phyloP scores from a whole-genome alignment of 225 moss, liverwort and hornwort genomes.

The Anthoceros angustus region DNA sequence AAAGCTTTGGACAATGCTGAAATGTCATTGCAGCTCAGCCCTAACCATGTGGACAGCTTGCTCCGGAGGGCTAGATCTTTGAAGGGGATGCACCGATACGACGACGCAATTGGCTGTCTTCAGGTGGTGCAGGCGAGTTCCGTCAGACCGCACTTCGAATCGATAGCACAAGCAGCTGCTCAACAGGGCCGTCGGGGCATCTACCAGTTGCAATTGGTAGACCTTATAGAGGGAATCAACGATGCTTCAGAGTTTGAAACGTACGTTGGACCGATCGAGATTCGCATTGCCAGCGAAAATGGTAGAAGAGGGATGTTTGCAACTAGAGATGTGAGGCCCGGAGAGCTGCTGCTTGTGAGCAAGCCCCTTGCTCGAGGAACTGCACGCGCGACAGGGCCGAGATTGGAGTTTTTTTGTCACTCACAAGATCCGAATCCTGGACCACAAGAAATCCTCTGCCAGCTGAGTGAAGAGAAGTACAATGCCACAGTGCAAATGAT shows the following conservation, averaged over 20 bases:
- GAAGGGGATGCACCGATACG: constrained; percentile 8
- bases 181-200: neutral
- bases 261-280: neutral
- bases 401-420: neutral
- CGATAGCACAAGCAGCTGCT: neutral
- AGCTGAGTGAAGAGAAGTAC: neutral
- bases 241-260: neutral
- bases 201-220: neutral
- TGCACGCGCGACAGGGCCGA: neutral
- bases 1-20: constrained; percentile 11
- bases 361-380: neutral
- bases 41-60: constrained; percentile 7
- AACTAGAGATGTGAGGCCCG: neutral
- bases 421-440: neutral
- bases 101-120: neutral
- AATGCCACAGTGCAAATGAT: neutral
- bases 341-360: neutral
- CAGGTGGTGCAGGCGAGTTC: neutral
- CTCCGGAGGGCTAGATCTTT: constrained; percentile 11
- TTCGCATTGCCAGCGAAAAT: neutral
- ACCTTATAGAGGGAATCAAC: neutral
- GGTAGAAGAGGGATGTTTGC: neutral
- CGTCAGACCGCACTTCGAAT: neutral
- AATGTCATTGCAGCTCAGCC: constrained; percentile 7
- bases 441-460: neutral